Base-by-base conservation (phyloP, 345 rosid species). In the Salix purpurea region DNA sequence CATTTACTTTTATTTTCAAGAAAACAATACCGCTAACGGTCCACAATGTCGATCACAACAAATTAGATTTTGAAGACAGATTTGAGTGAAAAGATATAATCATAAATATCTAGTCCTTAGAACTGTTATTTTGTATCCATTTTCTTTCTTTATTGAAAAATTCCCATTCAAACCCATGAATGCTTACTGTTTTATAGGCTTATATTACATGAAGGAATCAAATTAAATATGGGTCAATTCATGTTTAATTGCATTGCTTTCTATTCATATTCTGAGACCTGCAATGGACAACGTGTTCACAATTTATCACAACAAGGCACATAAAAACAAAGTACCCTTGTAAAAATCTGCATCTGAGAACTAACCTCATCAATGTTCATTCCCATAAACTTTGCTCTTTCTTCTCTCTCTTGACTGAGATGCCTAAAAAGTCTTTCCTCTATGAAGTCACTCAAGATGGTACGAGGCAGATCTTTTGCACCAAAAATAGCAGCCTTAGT, bases 381-480 rank as follows among this genome's bases (percentile, higher is more conserved):
- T 81, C 84, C 86, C 14, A 66, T 10, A 79, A 70, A 72, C 26
- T 69, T 74, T 76, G 94, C 94, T 30, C 79, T 90, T 72, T 83
- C 84, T 30, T 69, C 21, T 77, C 85, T 87, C 74, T 89, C 91
- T 75, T 87, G 81, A 73, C 64, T 69, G 50, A 90, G 89, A 28
- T 82, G 80, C 77, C 54, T 82, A 46, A 56, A 80, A 34, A 90
- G 87, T 40, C 89, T 86, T 76, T 80, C 79, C 78, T 90, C 90
- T 78, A 90, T 75, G 78, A 76, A 84, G 73, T 85, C 76, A 70
- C 94, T 87, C 26, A 90, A 88, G 74, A 70, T 60, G 28, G 92
- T 85, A 46, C 68, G 78, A 11, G 94, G 91, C 66, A 90, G 81
- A 84, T 89, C 89, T 86, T 86, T 84, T 16, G 91, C 91, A 69